Base-by-base conservation (phyloP, 768 basidiomycete genomes). In the Sistotremastrum niveocremeum region DNA sequence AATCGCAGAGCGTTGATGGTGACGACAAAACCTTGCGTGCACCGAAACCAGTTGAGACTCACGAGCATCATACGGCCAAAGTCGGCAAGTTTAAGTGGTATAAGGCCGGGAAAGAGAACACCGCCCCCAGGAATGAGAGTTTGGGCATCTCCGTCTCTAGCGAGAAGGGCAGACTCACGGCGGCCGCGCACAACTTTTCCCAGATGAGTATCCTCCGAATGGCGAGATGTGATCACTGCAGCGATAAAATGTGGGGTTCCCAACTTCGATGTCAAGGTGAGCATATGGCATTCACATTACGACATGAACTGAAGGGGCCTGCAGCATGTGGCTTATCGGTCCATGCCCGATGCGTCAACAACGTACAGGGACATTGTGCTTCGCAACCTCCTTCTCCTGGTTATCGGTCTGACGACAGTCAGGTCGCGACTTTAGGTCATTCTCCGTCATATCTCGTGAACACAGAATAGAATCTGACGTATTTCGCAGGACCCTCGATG, bases 211-310 rank as follows among this genome's bases (percentile, higher is more conserved):
- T 91, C 31, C 67, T 98, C 47, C 77, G 93, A 35, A 85, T 95
- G 48, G 81, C 87, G 31, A 75, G 87, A 37, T 99, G 95, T 58
- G 95, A 98, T 56, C 83, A 93, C 46, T 99, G 95, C 58, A 82
- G 81, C 34, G 95, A 98, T 59, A 99, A 98, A 69, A 80, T 98
- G 80, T 99, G 93, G 91, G 94, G 94, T 5, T 77, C 91, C n/a
- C 90, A 93, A 58, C 70, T 87, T 45, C 81, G 87, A 33, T 99
- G 95, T 59, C 75, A 81, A 52, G 71, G 94, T 90, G 58, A 59
- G 88, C 70, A 7, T 12, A 37, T 39, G 12, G 37, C 30, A 32
- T 12, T 44, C 34, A n/a, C 29, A 32, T 48, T 46, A 34, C 38
- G 32, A 42, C n/a, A 44, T 10, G 39, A 9, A 20, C 3, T 35